phyloP scores from a whole-genome alignment of 1,284 basidiomycete genomes.

The Tremellales sp. region DNA sequence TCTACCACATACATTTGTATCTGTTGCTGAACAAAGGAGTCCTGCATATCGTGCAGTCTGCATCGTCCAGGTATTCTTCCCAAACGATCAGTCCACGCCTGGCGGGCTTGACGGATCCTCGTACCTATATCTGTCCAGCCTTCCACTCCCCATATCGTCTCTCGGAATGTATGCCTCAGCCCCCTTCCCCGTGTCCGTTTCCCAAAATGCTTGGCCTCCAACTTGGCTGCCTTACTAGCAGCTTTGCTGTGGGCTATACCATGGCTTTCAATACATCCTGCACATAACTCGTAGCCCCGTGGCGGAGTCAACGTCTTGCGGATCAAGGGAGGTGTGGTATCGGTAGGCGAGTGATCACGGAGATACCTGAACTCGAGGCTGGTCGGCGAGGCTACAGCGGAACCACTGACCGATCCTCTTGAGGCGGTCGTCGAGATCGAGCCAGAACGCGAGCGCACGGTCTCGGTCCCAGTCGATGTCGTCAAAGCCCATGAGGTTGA shows the following conservation, averaged over 20 bases:
- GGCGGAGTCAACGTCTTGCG: slow-evolving; percentile 3
- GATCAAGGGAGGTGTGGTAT: neutral
- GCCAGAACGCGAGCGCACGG: slow-evolving; percentile 24
- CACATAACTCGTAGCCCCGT: slow-evolving; percentile 77
- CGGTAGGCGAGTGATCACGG: slow-evolving; percentile 5
- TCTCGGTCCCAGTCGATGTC: slow-evolving; percentile 13
- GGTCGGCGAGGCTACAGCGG: slow-evolving; percentile 17
- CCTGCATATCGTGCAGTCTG: slow-evolving; percentile 73
- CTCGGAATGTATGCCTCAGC: slow-evolving; percentile 73
- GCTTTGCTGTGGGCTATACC: slow-evolving; percentile 66
- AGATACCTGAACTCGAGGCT: too few species aligned
- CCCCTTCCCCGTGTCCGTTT: slow-evolving; percentile 52
- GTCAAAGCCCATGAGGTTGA: too few species aligned
- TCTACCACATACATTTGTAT: slow-evolving; percentile 65
- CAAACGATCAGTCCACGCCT: neutral
- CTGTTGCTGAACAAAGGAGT: slow-evolving; percentile 60
- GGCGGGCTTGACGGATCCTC: slow-evolving; percentile 29
- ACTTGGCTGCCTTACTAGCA: slow-evolving; percentile 20
- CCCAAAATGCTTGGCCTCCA: slow-evolving; percentile 49
- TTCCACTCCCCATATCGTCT: slow-evolving; percentile 72
- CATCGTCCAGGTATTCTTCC: slow-evolving; percentile 57
- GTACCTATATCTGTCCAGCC: slow-evolving; percentile 83
- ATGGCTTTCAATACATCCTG: slow-evolving; percentile 66
- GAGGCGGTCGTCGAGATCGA: slow-evolving; percentile 25
- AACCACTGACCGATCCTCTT: slow-evolving; percentile 11